A percentile compares a stretch with the other conserved stretches of the same genome.
Conservation (phyloP, 257 asterid genomes). For the Cinchona pubescens region DNA sequence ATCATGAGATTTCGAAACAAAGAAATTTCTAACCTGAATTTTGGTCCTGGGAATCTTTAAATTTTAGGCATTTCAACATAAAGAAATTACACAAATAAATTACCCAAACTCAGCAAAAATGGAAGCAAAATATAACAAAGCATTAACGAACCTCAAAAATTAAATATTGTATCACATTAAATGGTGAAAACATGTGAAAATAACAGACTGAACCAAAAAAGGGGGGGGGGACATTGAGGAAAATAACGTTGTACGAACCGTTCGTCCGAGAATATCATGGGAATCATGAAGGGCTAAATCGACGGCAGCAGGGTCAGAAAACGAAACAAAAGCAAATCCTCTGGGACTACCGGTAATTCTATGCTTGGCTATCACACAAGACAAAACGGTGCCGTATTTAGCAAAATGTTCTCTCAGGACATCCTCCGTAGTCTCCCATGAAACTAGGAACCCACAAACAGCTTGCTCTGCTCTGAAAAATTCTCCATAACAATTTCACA, state of each 20-base stretch:
- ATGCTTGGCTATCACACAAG: conserved; percentile 57
- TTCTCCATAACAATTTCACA: conserved; percentile 44
- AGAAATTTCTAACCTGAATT: background rate
- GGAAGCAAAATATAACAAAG: background rate
- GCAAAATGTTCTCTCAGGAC: conserved; percentile 56
- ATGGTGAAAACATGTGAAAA: conserved; percentile 9
- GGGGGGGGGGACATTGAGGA: no score
- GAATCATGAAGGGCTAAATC: conserved; percentile 65
- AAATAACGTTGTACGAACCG: conserved; percentile 33
- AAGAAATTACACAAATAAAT: no score
- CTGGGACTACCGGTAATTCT: conserved; percentile 60
- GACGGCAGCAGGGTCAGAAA: conserved; percentile 60
- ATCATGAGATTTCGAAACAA: background rate
- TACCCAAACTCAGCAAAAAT: no score
- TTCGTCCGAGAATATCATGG: conserved; percentile 72
- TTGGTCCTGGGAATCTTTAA: background rate
- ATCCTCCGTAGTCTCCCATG: conserved; percentile 80
- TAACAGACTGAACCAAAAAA: background rate
- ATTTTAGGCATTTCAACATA: no score
- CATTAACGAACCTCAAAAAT: background rate
- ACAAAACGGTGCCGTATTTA: conserved; percentile 64
- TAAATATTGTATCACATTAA: no score
- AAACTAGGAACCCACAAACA: conserved; percentile 87
- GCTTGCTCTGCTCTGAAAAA: conserved; percentile 58
- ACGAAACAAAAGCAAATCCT: conserved; percentile 86